Base-by-base conservation (phyloP, 768 basidiomycete species). In the Lyophyllum decastes region DNA sequence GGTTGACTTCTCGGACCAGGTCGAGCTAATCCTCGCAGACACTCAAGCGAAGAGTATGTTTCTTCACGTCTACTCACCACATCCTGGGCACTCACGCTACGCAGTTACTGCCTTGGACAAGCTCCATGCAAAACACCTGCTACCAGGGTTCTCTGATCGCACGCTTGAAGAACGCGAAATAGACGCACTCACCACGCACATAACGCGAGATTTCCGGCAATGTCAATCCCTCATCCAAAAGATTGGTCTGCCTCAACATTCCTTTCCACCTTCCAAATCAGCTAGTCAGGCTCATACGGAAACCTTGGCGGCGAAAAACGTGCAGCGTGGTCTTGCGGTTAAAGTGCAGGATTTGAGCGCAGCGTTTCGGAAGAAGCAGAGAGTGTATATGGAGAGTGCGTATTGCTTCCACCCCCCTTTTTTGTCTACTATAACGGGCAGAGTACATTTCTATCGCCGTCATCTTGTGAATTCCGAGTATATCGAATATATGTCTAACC, bases 361-460 rank as follows among this genome's bases (percentile, higher is more conserved):
- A 21, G 79, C 87, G 12, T 98, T 99, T 70, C 85, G 97, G 61
- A 98, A 97, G 81, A 98, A 96, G 78, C 97, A 99, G 74, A 88
- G 94, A 58, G 91, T 96, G 30, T 98, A 98, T 73, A 91, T 99
- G 91, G 91, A 97, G 76, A 95, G 97, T 96, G 70, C 74, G 95
- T 82, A 54, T 62, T 53, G 43, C 14, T 55, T 35, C 40, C n/a
- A 25, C 17, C 14, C 17, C 41, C 16, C 2, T 54, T 55, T 61
- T 52, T 22, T 16, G 21, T 24, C 12, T 10, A 45, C 4, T 9
- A 4, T 22, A 45, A 10, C 10, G 30, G 30, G 5, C 4, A 30
- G 30, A 30, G 10, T 24, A 12, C 11, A 14, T 45, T 14, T 45
- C 14, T 24, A 14, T 11, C 17, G 2, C 22, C 44, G 58, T 51